phyloP scores from a whole-genome alignment of 768 basidiomycete genomes.

The Krasilnikovozyma curviuscula region DNA sequence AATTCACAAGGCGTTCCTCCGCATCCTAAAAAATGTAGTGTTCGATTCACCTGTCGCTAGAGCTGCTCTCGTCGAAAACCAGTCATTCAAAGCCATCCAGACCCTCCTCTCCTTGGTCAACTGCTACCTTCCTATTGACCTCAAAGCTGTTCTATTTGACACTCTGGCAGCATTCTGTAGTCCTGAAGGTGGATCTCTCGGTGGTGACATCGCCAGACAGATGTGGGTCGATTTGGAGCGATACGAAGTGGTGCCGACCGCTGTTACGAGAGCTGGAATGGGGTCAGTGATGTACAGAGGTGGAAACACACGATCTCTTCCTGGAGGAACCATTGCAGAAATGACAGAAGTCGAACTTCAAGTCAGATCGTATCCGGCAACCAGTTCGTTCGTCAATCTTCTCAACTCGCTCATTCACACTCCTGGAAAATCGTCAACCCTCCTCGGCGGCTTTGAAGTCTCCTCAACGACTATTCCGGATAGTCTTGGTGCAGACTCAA shows the following conservation, averaged over 20 bases:
- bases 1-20: constrained; percentile 61
- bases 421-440: constrained; percentile 36
- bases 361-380: constrained; percentile 67
- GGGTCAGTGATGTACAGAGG: constrained; percentile 3
- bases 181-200: constrained; percentile 48
- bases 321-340: constrained; percentile 58
- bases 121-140: constrained; percentile 63
- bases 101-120: constrained; percentile 61
- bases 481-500: constrained; percentile 55
- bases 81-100: constrained; percentile 60
- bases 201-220: constrained; percentile 59
- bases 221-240: constrained; percentile 74
- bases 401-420: constrained; percentile 68
- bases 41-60: constrained; percentile 58
- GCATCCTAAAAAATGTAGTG: constrained; percentile 55
- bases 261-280: constrained; percentile 25
- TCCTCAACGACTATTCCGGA: constrained; percentile 63
- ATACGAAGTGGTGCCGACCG: constrained; percentile 38
- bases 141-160: constrained; percentile 69
- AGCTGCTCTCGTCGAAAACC: constrained; percentile 52
- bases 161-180: constrained; percentile 64
- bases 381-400: constrained; percentile 67
- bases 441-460: constrained; percentile 37
- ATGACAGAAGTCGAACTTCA: constrained; percentile 68
- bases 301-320: constrained; percentile 29